Evolutionary conservation across 371 early-diverging fungal genomes (phyloP), one percentile per base, ranked within the genome.

Genomic region (Sanchytrium tribonematis): DNA sequence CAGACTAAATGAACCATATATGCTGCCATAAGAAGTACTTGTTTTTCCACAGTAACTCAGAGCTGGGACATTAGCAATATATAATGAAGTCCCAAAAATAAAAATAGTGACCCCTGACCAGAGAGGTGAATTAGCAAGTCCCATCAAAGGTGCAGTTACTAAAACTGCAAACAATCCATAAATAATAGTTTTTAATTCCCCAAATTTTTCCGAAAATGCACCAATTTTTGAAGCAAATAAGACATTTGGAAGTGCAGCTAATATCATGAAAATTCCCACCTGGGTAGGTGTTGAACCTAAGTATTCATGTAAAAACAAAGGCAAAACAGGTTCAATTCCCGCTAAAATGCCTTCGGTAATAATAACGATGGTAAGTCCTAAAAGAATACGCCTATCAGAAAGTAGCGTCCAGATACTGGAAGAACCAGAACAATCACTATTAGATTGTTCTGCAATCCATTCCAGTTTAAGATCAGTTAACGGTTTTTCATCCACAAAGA

Each of bases 181-280:
- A 22, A 48, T 48, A 48, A 48, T 48, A 12, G 48, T 48, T 48
- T 48, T 48, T 22, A 48, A 48, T 48, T 48, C 48, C 22, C 48
- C 48, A 48, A 12, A 48, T 48, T 5, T 12, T 48, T 48, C 48
- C 12, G 48, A 48, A 48, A 48, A 48, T 22, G 12, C 48, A 48
- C 48, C 48, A 48, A 48, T 48, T 48, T 48, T 48, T 48, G 48
- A 48, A 12, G 48, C 48, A 48, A 48, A 48, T 48, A 48, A 48
- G 22, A 48, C 48, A 48, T 48, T 48, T 48, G 48, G 48, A 5
- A 48, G 22, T 12, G 48, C 48, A 48, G 48, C 48, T 48, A 48
- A 48, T 48, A 48, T 22, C 48, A 48, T 48, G 22, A 48, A 48
- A 5, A 48, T 12, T 22, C 48, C 48, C 5, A 48, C 22, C 5